Evolutionary conservation across 2,329 filamentous ascomycete species (phyloP).

Genomic region (Aspergillus pseudoterreus): DNA sequence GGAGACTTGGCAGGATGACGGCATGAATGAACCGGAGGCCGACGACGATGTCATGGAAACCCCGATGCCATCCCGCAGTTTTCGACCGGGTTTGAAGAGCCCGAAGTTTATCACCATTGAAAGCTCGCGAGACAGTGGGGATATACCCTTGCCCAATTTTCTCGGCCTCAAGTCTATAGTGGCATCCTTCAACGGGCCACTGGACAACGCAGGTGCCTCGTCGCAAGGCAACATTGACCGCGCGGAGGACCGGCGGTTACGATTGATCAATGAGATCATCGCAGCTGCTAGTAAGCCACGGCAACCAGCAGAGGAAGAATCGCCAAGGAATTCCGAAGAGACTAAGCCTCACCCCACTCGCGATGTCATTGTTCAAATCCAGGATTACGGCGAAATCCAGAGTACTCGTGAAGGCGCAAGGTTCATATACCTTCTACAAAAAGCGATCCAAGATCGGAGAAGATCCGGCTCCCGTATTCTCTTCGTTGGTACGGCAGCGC

Average conservation of each 20-base stretch:
- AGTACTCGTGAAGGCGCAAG: conserved; percentile 64
- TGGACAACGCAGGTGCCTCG: conserved; percentile 17
- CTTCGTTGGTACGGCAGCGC: conserved; percentile 71
- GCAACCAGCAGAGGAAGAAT: conserved; percentile 4
- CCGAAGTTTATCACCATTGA: conserved; percentile 35
- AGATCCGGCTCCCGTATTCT: conserved; percentile 67
- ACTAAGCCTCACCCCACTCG: conserved; percentile 9
- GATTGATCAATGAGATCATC: conserved; percentile 34
- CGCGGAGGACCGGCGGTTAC: conserved; percentile 30
- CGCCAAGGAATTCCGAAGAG: conserved; percentile 1
- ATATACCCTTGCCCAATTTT: conserved; percentile 31
- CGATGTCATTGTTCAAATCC: conserved; percentile 69
- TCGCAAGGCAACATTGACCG: conserved; percentile 18
- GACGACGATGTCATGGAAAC: conserved; percentile 37
- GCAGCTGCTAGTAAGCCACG: conserved; percentile 19
- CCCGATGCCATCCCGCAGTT: conserved; percentile 14
- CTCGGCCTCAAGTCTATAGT: conserved; percentile 30
- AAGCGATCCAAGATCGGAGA: conserved; percentile 68
- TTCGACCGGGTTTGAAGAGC: conserved; percentile 16
- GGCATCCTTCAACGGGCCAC: conserved; percentile 27
- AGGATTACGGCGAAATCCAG: conserved; percentile 76
- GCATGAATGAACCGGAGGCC: conserved; percentile 44
- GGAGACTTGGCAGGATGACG: conserved; percentile 38
- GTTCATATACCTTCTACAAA: conserved; percentile 67
- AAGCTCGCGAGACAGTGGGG: conserved; percentile 25